Percentiles rank a stretch among this genome's conserved stretches.
Evolutionary conservation across 768 basidiomycete species (phyloP).

Genomic region (Termitomyces heimii): DNA sequence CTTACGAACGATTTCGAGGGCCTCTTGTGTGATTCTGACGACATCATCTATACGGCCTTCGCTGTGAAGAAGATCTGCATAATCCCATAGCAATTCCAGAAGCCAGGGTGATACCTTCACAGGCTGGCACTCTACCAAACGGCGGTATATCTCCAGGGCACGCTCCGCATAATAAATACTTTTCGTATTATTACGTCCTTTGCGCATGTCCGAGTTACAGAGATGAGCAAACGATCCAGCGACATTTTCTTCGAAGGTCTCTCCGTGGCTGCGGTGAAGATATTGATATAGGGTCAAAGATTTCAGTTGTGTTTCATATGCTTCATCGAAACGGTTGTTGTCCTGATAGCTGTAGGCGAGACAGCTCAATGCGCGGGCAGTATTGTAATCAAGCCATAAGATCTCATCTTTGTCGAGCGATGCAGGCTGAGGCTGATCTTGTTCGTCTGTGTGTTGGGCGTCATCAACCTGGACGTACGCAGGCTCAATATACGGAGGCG

Average conservation of each 20-base stretch:
- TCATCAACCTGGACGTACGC: neutral
- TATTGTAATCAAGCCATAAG: slow-evolving; percentile 9
- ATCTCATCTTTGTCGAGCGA: slow-evolving; percentile 4
- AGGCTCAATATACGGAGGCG: neutral
- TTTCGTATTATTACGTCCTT: neutral
- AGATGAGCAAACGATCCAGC: slow-evolving; percentile 9
- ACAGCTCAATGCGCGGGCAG: slow-evolving; percentile 4
- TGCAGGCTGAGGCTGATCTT: neutral
- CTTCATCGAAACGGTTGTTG: slow-evolving; percentile 1
- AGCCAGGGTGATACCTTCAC: neutral
- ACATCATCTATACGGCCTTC: slow-evolving; percentile 4
- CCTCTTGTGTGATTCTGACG: slow-evolving; percentile 1
- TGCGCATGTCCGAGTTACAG: neutral
- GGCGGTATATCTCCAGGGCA: slow-evolving; percentile 7
- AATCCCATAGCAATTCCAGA: slow-evolving; percentile 7
- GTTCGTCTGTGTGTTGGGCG: neutral
- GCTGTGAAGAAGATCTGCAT: slow-evolving; percentile 3
- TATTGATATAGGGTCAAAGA: neutral
- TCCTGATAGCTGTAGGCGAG: slow-evolving; percentile 8
- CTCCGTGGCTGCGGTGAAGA: neutral
- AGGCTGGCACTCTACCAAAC: neutral
- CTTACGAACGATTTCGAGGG: slow-evolving; percentile 4
- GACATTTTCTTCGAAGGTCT: slow-evolving; percentile 1
- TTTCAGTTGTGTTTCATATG: slow-evolving; percentile 2
- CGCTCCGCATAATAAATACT: neutral